Conservation (phyloP, 768 basidiomycete species). For the Suillus subaureus region DNA sequence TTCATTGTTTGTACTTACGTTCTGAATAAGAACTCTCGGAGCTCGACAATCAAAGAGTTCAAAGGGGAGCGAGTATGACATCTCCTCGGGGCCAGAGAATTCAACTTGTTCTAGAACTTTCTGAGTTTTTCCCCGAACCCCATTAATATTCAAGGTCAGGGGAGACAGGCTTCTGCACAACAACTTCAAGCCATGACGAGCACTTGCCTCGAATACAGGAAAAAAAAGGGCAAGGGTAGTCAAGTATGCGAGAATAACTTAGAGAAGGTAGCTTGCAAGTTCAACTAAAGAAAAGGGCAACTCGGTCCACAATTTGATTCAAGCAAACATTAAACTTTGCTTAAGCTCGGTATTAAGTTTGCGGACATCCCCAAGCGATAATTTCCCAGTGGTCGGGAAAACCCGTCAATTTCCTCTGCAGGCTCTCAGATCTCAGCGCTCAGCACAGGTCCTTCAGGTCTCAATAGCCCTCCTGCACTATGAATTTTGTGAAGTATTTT, state of each 20-base stretch:
- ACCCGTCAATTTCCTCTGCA: not conserved
- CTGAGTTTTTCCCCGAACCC: not conserved
- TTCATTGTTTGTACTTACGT: not conserved
- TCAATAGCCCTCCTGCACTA: not conserved
- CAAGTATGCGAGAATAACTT: not conserved
- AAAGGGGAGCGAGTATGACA: not conserved
- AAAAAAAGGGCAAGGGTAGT: not conserved
- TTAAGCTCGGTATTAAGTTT: not conserved
- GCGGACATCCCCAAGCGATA: not conserved
- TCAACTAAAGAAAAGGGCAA: not conserved
- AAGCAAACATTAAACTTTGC: not conserved
- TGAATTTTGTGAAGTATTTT: not conserved
- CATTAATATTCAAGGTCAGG: not conserved
- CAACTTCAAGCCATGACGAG: not conserved
- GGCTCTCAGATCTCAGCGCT: not conserved
- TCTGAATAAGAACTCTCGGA: not conserved
- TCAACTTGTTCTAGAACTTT: not conserved
- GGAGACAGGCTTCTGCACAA: not conserved
- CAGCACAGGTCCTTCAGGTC: not conserved
- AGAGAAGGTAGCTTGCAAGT: not conserved
- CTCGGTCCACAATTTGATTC: not conserved
- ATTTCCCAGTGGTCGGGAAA: too few relatives aligned
- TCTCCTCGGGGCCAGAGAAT: not conserved
- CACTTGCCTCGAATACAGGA: not conserved
- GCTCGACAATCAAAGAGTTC: not conserved